Conservation (phyloP, 2,329 filamentous ascomycete genomes). For the Fusarium succisae region DNA sequence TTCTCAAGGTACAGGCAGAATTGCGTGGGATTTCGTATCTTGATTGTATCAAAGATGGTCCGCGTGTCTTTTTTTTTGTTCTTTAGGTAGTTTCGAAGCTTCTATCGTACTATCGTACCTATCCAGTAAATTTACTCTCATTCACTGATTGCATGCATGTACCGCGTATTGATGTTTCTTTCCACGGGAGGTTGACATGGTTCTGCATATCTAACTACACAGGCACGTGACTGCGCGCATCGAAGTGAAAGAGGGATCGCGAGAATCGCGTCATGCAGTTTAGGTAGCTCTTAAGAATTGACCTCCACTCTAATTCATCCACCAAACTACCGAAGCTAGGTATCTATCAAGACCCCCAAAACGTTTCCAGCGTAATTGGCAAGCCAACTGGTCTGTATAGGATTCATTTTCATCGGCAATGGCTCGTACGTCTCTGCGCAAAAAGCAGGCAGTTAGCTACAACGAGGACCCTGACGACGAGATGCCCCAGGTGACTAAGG, state of each 20-base stretch:
- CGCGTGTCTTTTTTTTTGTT: background rate
- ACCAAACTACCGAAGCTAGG: background rate
- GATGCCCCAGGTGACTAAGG: conserved; percentile 24
- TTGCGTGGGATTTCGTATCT: background rate
- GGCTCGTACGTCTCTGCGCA: conserved; percentile 49
- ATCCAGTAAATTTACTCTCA: background rate
- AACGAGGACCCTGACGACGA: conserved; percentile 42
- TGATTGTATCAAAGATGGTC: background rate
- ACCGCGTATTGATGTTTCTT: background rate
- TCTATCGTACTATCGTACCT: background rate
- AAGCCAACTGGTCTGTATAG: background rate
- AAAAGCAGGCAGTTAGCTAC: conserved; percentile 46
- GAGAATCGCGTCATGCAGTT: conserved; percentile 35
- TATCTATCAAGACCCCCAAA: too few species aligned
- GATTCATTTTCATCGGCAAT: conserved; percentile 33
- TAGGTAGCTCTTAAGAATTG: background rate
- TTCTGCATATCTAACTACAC: background rate
- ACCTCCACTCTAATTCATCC: background rate
- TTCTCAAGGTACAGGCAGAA: background rate
- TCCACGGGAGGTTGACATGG: background rate
- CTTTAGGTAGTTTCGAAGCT: background rate
- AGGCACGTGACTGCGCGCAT: conserved; percentile 40
- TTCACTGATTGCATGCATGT: background rate
- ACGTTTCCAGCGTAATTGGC: background rate
- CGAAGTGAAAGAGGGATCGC: conserved; percentile 18